Evolutionary conservation across 108 stramenopile species (phyloP), one percentile per base, ranked within the genome.

Genomic region (Epithemia pelagica): DNA sequence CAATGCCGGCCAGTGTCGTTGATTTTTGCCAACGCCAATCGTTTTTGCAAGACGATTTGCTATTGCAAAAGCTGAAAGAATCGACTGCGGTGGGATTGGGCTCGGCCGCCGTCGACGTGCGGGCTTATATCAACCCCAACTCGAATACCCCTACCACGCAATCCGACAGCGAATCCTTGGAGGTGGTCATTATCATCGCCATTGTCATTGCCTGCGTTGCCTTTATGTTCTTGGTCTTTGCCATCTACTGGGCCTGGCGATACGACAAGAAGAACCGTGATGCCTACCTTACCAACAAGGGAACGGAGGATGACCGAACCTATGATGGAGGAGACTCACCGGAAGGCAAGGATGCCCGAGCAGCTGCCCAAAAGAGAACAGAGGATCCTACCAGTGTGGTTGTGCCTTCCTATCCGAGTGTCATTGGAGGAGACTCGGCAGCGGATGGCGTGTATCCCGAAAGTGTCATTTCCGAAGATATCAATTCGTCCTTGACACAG

Each of bases 141-240:
- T 52, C 64, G 19, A 21, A 3, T n/a, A 31, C 31, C 56, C 25
- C 32, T 23, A 31, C 23, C 31, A 24, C 1, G 3, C 1, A 51
- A 28, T 30, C 28, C 25, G 23, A 53, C 53, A 22, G 30, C 59
- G 33, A 53, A n/a, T 61, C 32, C 28, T 68, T 80, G 65, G 73
- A 80, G 33, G 73, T 80, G 56, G 73, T 85, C 31, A 85, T 85
- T 63, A 74, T 81, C 28, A 64, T 77, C 53, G 84, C 84, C 59
- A 77, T 85, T 69, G 78, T 78, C 7, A 76, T 85, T 55, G 84
- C 84, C 0, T 78, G 71, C 59, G 30, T 78, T n/a, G 80, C 84
- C 0, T 81, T 80, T 65, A 52, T 69, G 0, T 66, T 85, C 20
- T 59, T 85, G 30, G 59, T 75, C 32, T 73, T 79, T 55, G 80